phyloP scores from a whole-genome alignment of 257 asterid species.

The Solanum sitiens region DNA sequence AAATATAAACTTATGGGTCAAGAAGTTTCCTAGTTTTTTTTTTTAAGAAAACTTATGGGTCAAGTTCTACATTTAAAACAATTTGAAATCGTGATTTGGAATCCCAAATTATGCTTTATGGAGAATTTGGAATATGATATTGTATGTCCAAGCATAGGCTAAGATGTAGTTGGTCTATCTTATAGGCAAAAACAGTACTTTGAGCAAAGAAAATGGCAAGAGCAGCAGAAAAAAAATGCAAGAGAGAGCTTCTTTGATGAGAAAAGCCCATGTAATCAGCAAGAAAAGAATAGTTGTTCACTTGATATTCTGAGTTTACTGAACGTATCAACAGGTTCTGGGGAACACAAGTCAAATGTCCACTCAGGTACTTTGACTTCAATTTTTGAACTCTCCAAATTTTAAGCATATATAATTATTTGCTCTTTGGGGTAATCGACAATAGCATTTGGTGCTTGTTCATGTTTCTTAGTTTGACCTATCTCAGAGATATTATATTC shows the following conservation, averaged over 20 bases:
- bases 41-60: neutral
- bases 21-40: neutral
- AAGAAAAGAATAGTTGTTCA: conserved; percentile 38
- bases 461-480: neutral
- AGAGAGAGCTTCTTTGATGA: conserved; percentile 35
- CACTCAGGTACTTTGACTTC: conserved; percentile 30
- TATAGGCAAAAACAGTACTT: conserved; percentile 79
- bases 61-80: neutral
- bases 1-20: neutral
- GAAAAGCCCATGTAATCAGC: conserved; percentile 21
- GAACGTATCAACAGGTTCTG: conserved; percentile 40
- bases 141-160: neutral
- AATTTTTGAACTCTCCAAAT: neutral
- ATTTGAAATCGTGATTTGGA: neutral
- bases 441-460: neutral
- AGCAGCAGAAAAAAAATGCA: conserved; percentile 30
- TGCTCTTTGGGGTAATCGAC: neutral
- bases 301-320: conserved; percentile 79
- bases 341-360: conserved; percentile 22
- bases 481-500: neutral
- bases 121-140: neutral
- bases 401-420: neutral
- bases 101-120: neutral
- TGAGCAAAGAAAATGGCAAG: conserved; percentile 78
- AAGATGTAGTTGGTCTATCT: conserved; percentile 2